Evolutionary conservation across 371 early-diverging fungal species (phyloP), one percentile per base, ranked within the genome.

Genomic region (Batkoa obscura): DNA sequence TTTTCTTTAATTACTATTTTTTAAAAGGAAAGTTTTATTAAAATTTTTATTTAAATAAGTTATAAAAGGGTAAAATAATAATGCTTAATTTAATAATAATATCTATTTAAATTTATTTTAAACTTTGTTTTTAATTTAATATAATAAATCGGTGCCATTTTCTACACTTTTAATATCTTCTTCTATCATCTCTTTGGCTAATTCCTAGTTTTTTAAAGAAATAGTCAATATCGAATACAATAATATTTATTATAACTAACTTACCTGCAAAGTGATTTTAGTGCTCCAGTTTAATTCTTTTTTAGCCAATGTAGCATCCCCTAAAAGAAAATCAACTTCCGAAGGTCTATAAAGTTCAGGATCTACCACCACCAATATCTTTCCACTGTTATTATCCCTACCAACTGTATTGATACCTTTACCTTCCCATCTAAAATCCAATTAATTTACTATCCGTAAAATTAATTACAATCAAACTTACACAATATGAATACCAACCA

Each of bases 1-100:
- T 98, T 96, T 74, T 96, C 93, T 2, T 69, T 94, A 58, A 79
- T 98, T 72, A 88, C 94, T 2, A 81, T 93, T 6, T 94, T 92
- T 63, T 90, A 76, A 62, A 48, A 32, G 23, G 23, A 23, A 23
- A 23, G 23, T 23, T 23, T 23, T 23, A 23, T 23, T 23, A 23
- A 23, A 23, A 23, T 0, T 23, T 23, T 23, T 23, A 23, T 23
- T 23, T 23, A 23, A 23, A 23, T 23, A 23, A 23, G 23, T 23
- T 23, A 23, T 23, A 23, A 23, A 23, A 23, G 23, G 23, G 23
- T 23, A 23, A 23, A 23, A 23, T 23, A 23, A 23, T 23, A 23
- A 23, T 23, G 23, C 23, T 23, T 23, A 23, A 23, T 23, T 23
- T 23, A 23, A 23, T 23, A 23, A 23, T 23, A 23, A 23, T 23